Percentiles rank a stretch among this genome's conserved stretches.
Conservation (phyloP, 192 early-diverging fungal genomes). For the Glomus cerebriforme region DNA sequence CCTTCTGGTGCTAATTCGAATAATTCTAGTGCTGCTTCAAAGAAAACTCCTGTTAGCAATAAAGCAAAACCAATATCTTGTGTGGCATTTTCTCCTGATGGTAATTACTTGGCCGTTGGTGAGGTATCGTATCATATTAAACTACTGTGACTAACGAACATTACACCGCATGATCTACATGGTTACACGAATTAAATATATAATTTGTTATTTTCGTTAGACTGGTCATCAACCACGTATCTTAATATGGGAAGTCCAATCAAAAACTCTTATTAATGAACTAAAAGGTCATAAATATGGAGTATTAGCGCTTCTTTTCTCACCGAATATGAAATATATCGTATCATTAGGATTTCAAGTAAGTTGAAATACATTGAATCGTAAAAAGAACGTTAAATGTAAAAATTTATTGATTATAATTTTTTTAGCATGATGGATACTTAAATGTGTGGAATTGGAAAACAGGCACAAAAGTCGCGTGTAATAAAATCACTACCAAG, state of each 20-base stretch:
- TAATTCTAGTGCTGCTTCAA: constrained; percentile 31
- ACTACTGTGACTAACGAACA: constrained; percentile 6
- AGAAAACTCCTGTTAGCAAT: constrained; percentile 36
- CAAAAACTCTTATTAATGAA: constrained; percentile 56
- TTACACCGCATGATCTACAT: neutral
- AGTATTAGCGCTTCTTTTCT: constrained; percentile 66
- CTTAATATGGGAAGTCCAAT: constrained; percentile 68
- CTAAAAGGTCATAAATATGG: constrained; percentile 81
- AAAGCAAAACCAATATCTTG: constrained; percentile 72
- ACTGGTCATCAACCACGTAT: constrained; percentile 79
- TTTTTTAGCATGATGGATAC: constrained; percentile 73
- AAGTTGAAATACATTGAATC: neutral
- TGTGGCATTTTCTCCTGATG: constrained; percentile 70
- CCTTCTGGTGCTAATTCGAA: constrained; percentile 12
- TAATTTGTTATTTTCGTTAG: constrained; percentile 26
- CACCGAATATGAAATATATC: constrained; percentile 66
- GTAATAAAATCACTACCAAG: constrained; percentile 64
- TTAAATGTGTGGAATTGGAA: constrained; percentile 85
- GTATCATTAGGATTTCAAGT: constrained; percentile 80
- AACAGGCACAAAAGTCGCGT: constrained; percentile 59
- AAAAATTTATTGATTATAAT: no score
- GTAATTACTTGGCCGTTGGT: constrained; percentile 71
- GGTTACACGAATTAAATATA: neutral
- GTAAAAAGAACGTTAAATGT: no score
- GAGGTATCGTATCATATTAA: constrained; percentile 54